These are phyloP conservation scores for Pseudisothecium myosuroides DNA, from an alignment of 225 moss, liverwort and hornwort genomes.

Conservation along the genomic window DNA sequence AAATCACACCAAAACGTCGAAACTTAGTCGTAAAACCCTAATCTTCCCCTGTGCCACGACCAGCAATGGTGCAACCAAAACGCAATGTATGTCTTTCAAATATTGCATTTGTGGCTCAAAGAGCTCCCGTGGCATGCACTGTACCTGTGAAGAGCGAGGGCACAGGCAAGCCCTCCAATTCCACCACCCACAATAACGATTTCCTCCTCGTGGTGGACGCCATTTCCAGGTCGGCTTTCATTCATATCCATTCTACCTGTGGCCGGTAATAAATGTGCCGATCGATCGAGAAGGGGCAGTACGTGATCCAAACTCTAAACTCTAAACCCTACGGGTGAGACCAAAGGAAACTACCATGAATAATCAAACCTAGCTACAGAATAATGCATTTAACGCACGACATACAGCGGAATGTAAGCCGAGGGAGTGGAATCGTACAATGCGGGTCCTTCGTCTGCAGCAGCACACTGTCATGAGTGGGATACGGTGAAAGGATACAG, in stretches of 20 bases:
- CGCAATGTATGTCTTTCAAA: neutral
- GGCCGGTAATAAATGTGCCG: neutral
- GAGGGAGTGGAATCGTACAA: neutral
- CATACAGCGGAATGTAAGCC: neutral
- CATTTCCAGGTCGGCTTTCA: neutral
- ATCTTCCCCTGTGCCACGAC: neutral
- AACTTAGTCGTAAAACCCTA: neutral
- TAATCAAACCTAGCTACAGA: neutral
- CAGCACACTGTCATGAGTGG: neutral
- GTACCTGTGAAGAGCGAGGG: slow-evolving; percentile 23
- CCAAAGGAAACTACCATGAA: neutral
- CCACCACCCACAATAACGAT: slow-evolving; percentile 15
- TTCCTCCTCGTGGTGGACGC: neutral
- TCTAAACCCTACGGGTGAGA: neutral
- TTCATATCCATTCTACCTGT: neutral
- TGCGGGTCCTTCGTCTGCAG: neutral
- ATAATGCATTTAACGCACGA: neutral
- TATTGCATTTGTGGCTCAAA: neutral
- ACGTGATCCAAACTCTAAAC: neutral
- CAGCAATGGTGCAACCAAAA: neutral
- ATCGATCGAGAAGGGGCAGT: neutral
- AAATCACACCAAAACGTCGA: neutral
- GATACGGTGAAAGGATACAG: neutral
- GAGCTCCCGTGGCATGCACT: no score
- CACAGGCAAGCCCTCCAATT: slow-evolving; percentile 16